phyloP scores from a whole-genome alignment of 345 rosid genomes.

The Turritis glabra region DNA sequence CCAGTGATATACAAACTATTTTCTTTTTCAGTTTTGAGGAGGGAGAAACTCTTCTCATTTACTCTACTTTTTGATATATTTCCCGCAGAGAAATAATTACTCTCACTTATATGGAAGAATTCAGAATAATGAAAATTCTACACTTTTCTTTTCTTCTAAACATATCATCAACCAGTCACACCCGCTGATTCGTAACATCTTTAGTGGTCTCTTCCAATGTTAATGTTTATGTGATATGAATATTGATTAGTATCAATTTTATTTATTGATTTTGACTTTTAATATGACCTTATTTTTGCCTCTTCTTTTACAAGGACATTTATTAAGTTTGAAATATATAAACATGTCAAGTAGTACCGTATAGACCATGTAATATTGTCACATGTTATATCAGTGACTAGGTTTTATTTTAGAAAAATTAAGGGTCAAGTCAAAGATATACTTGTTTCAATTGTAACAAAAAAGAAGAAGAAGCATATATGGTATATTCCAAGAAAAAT shows the following conservation, averaged over 20 bases:
- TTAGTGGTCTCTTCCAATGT: background rate
- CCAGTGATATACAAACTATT: too few species aligned
- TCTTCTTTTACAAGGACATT: too few species aligned
- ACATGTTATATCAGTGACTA: background rate
- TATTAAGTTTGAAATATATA: too few species aligned
- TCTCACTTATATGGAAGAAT: too few species aligned
- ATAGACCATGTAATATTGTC: background rate
- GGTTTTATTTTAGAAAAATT: background rate
- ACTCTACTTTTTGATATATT: too few species aligned
- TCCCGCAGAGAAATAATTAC: too few species aligned
- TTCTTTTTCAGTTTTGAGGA: too few species aligned
- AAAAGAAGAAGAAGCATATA: background rate
- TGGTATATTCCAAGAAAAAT: slow-evolving; percentile 10
- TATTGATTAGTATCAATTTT: background rate
- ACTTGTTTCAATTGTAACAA: background rate
- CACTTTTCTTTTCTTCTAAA: too few species aligned
- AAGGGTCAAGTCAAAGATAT: slow-evolving; percentile 9
- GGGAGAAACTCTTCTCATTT: too few species aligned
- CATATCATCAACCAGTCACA: too few species aligned
- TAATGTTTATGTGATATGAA: background rate
- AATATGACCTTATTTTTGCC: too few species aligned
- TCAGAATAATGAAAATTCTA: too few species aligned
- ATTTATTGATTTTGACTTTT: background rate
- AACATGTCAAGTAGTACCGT: background rate
- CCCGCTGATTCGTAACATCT: background rate